Conservation (phyloP, 306 rosid genomes). For the Lathyrus aphaca region DNA sequence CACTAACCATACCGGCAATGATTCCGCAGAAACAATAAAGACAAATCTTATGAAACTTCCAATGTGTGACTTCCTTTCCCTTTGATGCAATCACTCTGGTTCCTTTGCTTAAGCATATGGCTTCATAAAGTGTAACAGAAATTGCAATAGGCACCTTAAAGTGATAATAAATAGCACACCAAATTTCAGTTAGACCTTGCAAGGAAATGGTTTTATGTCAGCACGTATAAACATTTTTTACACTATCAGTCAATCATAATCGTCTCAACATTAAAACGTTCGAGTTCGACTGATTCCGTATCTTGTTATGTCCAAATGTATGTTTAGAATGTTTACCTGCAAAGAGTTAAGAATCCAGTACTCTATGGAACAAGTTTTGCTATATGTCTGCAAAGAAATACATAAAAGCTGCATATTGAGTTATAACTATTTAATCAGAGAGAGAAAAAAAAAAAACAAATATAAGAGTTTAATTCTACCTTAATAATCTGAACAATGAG, state of each 20-base stretch:
- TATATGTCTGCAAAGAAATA: constrained; percentile 63
- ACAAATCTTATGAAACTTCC: constrained; percentile 67
- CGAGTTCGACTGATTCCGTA: neutral
- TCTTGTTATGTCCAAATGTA: neutral
- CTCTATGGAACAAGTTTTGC: constrained; percentile 64
- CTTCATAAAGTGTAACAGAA: constrained; percentile 71
- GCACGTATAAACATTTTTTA: neutral
- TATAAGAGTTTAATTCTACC: constrained; percentile 41
- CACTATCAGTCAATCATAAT: neutral
- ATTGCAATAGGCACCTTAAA: constrained; percentile 70
- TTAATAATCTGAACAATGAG: constrained; percentile 77
- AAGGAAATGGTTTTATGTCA: neutral
- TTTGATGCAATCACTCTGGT: constrained; percentile 76
- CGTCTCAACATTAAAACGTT: neutral
- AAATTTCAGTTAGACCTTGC: constrained; percentile 30
- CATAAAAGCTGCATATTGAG: constrained; percentile 28
- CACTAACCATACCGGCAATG: constrained; percentile 79
- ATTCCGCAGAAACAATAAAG: constrained; percentile 75
- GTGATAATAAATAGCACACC: constrained; percentile 32
- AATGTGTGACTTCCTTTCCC: constrained; percentile 72
- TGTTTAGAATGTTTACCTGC: constrained; percentile 58
- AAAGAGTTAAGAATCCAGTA: constrained; percentile 75
- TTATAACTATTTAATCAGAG: constrained; percentile 6
- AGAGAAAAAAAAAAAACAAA: constrained; percentile 18
- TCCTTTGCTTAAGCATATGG: constrained; percentile 67